phyloP scores from a whole-genome alignment of 2,329 filamentous ascomycete genomes.

The Phoma herbarum region DNA sequence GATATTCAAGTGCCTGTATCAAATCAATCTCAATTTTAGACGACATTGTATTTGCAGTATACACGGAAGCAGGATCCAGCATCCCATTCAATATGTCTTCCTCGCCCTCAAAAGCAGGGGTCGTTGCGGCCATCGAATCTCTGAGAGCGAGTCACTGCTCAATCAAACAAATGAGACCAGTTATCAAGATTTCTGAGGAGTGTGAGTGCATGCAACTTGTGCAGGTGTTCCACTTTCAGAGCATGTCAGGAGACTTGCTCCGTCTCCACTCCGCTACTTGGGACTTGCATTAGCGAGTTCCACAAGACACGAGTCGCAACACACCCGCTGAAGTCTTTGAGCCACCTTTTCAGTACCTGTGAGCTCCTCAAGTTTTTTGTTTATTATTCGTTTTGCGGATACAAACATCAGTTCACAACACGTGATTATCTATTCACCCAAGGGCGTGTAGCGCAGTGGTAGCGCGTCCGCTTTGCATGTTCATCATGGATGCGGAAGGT shows the following conservation, averaged over 20 bases:
- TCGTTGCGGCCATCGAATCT: not conserved
- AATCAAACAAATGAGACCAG: too few species aligned
- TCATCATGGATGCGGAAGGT: not conserved
- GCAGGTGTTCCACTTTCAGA: not conserved
- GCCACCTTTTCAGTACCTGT: too few species aligned
- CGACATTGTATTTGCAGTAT: not conserved
- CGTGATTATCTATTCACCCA: not conserved
- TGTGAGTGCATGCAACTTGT: too few species aligned
- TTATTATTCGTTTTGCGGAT: too few species aligned
- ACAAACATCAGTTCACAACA: not conserved
- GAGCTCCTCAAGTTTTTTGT: too few species aligned
- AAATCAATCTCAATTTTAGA: not conserved
- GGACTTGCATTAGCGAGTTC: not conserved
- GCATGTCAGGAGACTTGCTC: not conserved
- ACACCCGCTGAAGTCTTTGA: too few species aligned
- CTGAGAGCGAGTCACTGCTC: too few species aligned
- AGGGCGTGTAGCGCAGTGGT: not conserved
- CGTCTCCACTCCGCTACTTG: not conserved
- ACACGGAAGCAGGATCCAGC: too few species aligned
- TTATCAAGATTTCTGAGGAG: too few species aligned
- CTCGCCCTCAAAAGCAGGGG: not conserved
- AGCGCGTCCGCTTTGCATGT: slow-evolving; percentile 3
- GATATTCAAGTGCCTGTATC: not conserved
- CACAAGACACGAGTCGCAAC: not conserved
- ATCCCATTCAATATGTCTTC: not conserved